Evolutionary conservation across 148 eudicot species (phyloP).

Genomic region (Limonium bicolor): DNA sequence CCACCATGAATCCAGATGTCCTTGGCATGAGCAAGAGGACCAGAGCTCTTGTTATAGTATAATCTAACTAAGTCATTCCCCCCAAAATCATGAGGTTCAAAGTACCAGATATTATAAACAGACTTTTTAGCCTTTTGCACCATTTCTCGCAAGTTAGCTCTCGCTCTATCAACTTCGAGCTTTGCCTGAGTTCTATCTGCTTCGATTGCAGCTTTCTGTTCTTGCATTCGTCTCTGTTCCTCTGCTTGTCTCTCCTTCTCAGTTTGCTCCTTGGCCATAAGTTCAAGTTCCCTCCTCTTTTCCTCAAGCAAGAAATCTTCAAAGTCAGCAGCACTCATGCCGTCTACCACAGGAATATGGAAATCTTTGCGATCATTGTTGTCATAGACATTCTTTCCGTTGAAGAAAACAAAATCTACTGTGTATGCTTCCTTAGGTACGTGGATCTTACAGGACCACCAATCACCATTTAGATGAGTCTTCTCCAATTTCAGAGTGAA

Average conservation of each 20-base stretch:
- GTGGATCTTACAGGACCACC: slow-evolving; percentile 88
- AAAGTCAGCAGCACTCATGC: slow-evolving; percentile 51
- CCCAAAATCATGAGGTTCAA: slow-evolving; percentile 52
- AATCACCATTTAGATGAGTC: slow-evolving; percentile 63
- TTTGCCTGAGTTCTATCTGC: slow-evolving; percentile 79
- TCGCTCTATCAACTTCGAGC: slow-evolving; percentile 39
- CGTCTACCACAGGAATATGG: slow-evolving; percentile 65
- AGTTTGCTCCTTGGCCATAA: slow-evolving; percentile 46
- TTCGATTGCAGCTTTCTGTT: slow-evolving; percentile 61
- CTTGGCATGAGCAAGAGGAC: slow-evolving; percentile 73
- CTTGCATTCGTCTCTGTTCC: slow-evolving; percentile 60
- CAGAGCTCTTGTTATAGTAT: slow-evolving; percentile 60
- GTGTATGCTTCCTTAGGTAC: slow-evolving; percentile 85
- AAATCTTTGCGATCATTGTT: slow-evolving; percentile 76
- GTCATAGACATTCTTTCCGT: slow-evolving; percentile 79
- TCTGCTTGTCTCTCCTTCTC: slow-evolving; percentile 73
- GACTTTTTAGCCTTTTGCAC: slow-evolving; percentile 26
- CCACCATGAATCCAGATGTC: slow-evolving; percentile 96
- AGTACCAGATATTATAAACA: slow-evolving; percentile 50
- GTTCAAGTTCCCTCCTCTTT: slow-evolving; percentile 72
- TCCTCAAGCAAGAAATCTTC: slow-evolving; percentile 91
- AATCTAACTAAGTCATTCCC: slow-evolving; percentile 36
- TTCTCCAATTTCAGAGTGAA: slow-evolving; percentile 54
- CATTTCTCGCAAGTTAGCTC: slow-evolving; percentile 31
- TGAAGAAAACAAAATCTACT: slow-evolving; percentile 77